A percentile compares a stretch with the other conserved stretches of the same genome.
phyloP scores from a whole-genome alignment of 1,284 basidiomycete genomes.

The Apiotrichum laibachii region DNA sequence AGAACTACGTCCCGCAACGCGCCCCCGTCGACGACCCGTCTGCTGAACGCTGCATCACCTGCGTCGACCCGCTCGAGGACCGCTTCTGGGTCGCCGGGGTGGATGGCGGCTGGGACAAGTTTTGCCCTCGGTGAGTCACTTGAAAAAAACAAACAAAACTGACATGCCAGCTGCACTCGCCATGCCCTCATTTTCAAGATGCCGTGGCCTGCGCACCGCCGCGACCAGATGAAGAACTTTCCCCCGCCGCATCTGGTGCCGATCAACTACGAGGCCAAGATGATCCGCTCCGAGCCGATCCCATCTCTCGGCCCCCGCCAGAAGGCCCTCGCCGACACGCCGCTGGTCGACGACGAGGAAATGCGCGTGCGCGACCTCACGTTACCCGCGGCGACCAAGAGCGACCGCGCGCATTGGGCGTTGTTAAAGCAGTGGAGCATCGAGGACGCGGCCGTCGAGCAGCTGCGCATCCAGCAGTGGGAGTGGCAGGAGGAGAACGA shows the following conservation, averaged over 20 bases:
- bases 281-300: slow-evolving; percentile 15
- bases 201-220: slow-evolving; percentile 43
- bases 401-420: slow-evolving; percentile 14
- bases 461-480: slow-evolving; percentile 33
- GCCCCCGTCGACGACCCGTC: slow-evolving; percentile 19
- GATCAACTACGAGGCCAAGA: slow-evolving; percentile 26
- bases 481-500: slow-evolving; percentile 13
- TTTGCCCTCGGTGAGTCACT: slow-evolving; percentile 33
- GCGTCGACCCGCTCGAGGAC: slow-evolving; percentile 34
- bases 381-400: slow-evolving; percentile 16
- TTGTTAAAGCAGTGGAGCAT: neutral
- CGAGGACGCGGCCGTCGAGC: slow-evolving; percentile 29
- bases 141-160: neutral
- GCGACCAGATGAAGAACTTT: slow-evolving; percentile 21
- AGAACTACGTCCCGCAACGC: slow-evolving; percentile 22
- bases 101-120: slow-evolving; percentile 28
- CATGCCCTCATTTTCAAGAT: slow-evolving; percentile 44
- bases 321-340: slow-evolving; percentile 10
- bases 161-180: slow-evolving; percentile 35
- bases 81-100: slow-evolving; percentile 12
- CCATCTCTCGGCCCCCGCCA: slow-evolving; percentile 27
- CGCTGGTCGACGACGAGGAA: neutral
- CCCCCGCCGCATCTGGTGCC: slow-evolving; percentile 39
- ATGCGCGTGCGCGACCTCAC: slow-evolving; percentile 10
- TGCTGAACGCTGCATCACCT: slow-evolving; percentile 38